Evolutionary conservation across 2,329 filamentous ascomycete species (phyloP).

Genomic region (Aulographum hederae): DNA sequence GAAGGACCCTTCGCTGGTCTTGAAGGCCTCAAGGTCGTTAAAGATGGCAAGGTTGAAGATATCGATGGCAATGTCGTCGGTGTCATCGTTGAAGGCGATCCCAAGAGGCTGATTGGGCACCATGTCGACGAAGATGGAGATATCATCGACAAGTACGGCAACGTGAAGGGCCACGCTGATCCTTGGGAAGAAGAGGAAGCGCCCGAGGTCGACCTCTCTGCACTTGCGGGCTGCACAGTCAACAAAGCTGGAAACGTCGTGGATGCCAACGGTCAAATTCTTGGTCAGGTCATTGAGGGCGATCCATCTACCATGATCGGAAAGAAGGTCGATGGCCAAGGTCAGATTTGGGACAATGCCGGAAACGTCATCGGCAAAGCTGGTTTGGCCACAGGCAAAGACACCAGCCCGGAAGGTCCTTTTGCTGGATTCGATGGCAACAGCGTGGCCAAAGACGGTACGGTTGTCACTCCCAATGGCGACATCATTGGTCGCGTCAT

Average conservation of each 20-base stretch:
- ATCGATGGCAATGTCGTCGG: constrained; percentile 62
- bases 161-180: constrained; percentile 40
- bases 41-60: constrained; percentile 58
- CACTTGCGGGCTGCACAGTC: constrained; percentile 41
- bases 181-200: constrained; percentile 32
- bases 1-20: constrained; percentile 55
- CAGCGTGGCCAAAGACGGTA: constrained; percentile 38
- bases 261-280: constrained; percentile 37
- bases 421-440: constrained; percentile 42
- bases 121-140: constrained; percentile 68
- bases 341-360: constrained; percentile 45
- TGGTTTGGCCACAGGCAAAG: constrained; percentile 35
- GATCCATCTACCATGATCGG: constrained; percentile 37
- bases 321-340: constrained; percentile 42
- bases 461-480: constrained; percentile 27
- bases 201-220: constrained; percentile 34
- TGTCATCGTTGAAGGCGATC: constrained; percentile 49
- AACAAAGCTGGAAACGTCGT: constrained; percentile 47
- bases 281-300: constrained; percentile 38
- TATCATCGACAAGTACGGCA: constrained; percentile 58
- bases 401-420: constrained; percentile 32
- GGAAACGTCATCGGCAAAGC: constrained; percentile 42
- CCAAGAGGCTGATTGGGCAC: constrained; percentile 54
- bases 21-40: constrained; percentile 44
- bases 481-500: constrained; percentile 29